phyloP scores from a whole-genome alignment of 192 early-diverging fungal species.

The Linnemannia elongata region DNA sequence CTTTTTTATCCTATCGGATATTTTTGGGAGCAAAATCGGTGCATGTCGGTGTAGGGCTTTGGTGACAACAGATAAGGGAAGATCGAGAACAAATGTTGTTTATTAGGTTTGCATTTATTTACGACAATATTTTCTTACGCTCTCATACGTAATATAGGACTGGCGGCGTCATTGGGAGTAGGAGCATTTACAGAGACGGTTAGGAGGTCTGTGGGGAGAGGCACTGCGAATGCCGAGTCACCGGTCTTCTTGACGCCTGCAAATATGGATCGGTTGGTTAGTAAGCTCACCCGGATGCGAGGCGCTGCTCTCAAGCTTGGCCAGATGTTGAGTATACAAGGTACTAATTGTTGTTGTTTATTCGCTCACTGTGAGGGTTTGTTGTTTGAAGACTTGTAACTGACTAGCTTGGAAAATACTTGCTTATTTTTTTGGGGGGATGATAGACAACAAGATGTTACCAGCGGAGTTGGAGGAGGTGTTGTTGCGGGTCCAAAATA shows the following conservation, averaged over 20 bases:
- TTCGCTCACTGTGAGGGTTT: not conserved
- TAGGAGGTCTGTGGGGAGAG: slow-evolving; percentile 34
- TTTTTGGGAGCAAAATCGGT: not conserved
- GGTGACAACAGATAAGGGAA: not conserved
- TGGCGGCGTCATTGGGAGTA: slow-evolving; percentile 31
- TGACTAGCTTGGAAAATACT: not conserved
- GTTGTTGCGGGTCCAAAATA: slow-evolving; percentile 90
- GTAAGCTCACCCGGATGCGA: slow-evolving; percentile 90
- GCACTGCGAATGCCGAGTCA: slow-evolving; percentile 35
- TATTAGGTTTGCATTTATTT: not conserved
- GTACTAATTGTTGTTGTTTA: slow-evolving; percentile 35
- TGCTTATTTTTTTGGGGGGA: no score
- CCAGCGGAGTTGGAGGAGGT: slow-evolving; percentile 86
- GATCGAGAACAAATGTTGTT: not conserved
- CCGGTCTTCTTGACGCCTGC: slow-evolving; percentile 76
- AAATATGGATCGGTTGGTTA: slow-evolving; percentile 91
- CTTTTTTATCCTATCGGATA: not conserved
- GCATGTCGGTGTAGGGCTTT: not conserved
- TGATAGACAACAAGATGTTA: slow-evolving; percentile 75
- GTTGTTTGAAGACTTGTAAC: not conserved
- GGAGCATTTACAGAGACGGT: slow-evolving; percentile 48
- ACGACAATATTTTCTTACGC: not conserved
- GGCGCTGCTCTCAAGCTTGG: slow-evolving; percentile 98
- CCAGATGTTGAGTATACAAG: slow-evolving; percentile 98
- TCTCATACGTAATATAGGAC: slow-evolving; percentile 5